These are phyloP conservation scores for Parachaetomium inaequale DNA, from an alignment of 495 filamentous ascomycete genomes.

Conservation along the genomic window DNA sequence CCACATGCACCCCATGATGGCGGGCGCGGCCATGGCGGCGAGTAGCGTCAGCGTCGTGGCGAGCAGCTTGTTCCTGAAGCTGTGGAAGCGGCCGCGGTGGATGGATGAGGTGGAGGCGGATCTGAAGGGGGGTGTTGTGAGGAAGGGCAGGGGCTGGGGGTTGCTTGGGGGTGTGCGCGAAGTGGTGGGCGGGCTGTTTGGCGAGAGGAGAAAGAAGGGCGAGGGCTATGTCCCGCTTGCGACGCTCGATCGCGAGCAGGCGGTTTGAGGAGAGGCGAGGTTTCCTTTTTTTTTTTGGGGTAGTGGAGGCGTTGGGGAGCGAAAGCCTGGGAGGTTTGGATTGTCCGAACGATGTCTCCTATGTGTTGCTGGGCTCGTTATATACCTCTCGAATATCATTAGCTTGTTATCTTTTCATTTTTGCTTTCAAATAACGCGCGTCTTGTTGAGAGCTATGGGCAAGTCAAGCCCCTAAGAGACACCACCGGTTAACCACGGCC, in stretches of 20 bases:
- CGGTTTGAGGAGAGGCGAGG: constrained; percentile 4
- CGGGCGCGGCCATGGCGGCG: constrained; percentile 89
- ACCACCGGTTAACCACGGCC: too few relatives aligned
- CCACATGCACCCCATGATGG: constrained; percentile 90
- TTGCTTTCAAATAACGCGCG: too few relatives aligned
- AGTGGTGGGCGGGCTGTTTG: constrained; percentile 28
- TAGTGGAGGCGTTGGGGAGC: background rate
- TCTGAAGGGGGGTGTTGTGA: constrained; percentile 43
- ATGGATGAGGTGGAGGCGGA: constrained; percentile 62
- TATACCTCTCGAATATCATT: constrained; percentile 9
- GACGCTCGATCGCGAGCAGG: constrained; percentile 38
- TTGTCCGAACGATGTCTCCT: background rate
- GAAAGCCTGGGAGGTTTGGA: background rate
- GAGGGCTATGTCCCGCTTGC: constrained; percentile 59
- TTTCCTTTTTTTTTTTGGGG: background rate
- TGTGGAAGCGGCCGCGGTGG: constrained; percentile 84
- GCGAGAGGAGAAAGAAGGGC: constrained; percentile 41
- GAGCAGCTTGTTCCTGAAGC: constrained; percentile 77
- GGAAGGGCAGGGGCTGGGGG: constrained; percentile 45
- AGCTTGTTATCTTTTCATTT: background rate
- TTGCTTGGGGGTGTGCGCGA: constrained; percentile 42
- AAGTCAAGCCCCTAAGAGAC: too few relatives aligned
- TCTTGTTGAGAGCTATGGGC: too few relatives aligned
- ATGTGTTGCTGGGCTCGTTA: background rate
- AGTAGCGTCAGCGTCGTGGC: constrained; percentile 87